phyloP scores from a whole-genome alignment of 768 basidiomycete species.

The Phaffia tasmanica region DNA sequence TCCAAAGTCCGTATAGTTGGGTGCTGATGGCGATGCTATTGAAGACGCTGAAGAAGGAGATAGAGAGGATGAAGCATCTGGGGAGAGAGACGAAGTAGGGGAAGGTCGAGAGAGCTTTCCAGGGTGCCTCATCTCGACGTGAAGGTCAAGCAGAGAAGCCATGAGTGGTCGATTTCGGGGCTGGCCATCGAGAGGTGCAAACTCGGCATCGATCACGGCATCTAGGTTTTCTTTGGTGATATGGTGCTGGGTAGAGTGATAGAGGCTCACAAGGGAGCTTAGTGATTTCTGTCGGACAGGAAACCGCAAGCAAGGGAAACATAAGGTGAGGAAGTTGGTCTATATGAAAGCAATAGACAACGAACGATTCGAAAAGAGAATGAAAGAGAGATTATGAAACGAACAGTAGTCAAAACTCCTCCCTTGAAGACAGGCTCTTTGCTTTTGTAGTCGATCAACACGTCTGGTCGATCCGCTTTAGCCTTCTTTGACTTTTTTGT shows the following conservation, averaged over 20 bases:
- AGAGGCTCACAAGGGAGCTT: conserved; percentile 5
- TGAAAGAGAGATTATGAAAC: not conserved
- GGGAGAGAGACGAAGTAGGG: not conserved
- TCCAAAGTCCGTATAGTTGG: too few relatives aligned
- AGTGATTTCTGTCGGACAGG: not conserved
- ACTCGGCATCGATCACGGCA: conserved; percentile 18
- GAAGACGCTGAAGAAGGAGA: not conserved
- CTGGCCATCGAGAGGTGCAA: not conserved
- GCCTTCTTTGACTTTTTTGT: not conserved
- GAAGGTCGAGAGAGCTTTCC: conserved; percentile 11
- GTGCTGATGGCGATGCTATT: too few relatives aligned
- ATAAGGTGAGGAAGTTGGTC: not conserved
- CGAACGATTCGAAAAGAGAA: not conserved
- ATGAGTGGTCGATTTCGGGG: conserved; percentile 17
- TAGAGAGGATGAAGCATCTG: not conserved
- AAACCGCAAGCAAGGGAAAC: not conserved
- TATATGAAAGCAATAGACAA: not conserved
- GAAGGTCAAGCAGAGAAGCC: conserved; percentile 24
- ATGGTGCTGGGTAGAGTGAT: conserved; percentile 6
- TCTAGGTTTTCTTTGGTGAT: conserved; percentile 21
- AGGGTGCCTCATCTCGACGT: conserved; percentile 23
- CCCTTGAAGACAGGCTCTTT: conserved; percentile 4
- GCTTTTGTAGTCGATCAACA: not conserved
- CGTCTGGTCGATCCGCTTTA: not conserved
- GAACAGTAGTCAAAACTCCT: conserved; percentile 7